phyloP scores from a whole-genome alignment of 257 asterid genomes.

The Nicotiana attenuata region DNA sequence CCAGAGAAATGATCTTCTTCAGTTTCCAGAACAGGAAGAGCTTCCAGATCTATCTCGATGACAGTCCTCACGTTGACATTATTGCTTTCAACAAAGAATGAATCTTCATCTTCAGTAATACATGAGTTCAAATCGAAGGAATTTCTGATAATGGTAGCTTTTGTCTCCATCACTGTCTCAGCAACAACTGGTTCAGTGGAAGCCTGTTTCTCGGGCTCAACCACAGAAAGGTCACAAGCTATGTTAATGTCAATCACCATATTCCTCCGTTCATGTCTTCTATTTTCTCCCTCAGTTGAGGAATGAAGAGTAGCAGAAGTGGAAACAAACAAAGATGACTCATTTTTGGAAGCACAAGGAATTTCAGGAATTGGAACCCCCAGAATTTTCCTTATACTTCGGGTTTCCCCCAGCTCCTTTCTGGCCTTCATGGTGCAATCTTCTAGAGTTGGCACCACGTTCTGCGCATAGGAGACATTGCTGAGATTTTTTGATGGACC shows the following conservation, averaged over 20 bases:
- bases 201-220: constrained; percentile 40
- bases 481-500: constrained; percentile 49
- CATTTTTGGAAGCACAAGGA: constrained; percentile 24
- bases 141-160: constrained; percentile 31
- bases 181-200: constrained; percentile 27
- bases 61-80: constrained; percentile 8
- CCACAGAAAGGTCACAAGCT: constrained; percentile 38
- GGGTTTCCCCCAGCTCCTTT: constrained; percentile 33
- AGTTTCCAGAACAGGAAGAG: constrained; percentile 25
- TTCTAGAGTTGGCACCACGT: constrained; percentile 24
- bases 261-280: constrained; percentile 27
- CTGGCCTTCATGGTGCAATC: constrained; percentile 21
- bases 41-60: constrained; percentile 47
- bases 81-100: constrained; percentile 36
- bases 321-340: constrained; percentile 31
- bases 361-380: constrained; percentile 72
- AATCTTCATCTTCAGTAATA: constrained; percentile 55
- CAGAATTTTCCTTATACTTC: constrained; percentile 44
- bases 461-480: constrained; percentile 18
- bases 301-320: constrained; percentile 27
- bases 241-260: constrained; percentile 73
- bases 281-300: constrained; percentile 21
- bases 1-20: constrained; percentile 27
- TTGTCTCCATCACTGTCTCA: constrained; percentile 31
- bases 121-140: constrained; percentile 74